Base-by-base conservation (phyloP, 352 stramenopile genomes). In the Phytophthora pinifolia region DNA sequence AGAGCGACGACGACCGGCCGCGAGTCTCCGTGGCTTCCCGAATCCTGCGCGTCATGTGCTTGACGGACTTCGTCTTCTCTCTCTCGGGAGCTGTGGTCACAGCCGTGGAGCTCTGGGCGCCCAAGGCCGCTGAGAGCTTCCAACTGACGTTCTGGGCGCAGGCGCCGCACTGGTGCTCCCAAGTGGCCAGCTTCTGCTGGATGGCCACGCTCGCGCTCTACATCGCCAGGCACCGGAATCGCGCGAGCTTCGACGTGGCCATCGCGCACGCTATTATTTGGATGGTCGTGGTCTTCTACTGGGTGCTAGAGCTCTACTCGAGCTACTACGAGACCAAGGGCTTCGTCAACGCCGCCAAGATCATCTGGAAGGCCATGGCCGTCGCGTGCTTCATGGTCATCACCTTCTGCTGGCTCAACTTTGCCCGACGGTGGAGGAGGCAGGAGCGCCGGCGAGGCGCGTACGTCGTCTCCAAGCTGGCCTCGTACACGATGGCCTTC, bases 181-280 rank as follows among this genome's bases (percentile, higher is more conserved):
- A 94, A 56, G 67, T 94, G 27, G 76, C 84, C 17, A 87, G 78
- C 38, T 92, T 92, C 44, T 86, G 77, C 35, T 94, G 84, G 84
- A 82, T 92, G 38, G 76, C 70, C 13, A 78, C 72, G 22, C 65
- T 94, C 25, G 82, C 71, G 1, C 43, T 92, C 17, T 94, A 94
- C 65, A 92, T 94, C 56, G 77, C 74, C 46, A 84, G 83, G 59
- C 62, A 67, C 33, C 55, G 62, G 14, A 70, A 85, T 33, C 62
- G 76, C 30, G 57, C 72, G 30, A 67, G 59, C 18, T 92, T 94
- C 44, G 77, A 90, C 41, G 79, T 94, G 17, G 71, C 71, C 12
- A 88, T 91, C 50, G 74, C 79, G 0, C 84, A 94, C 47, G 74
- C 74, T 1, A 65, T 91, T 41, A 89, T 94, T 29, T 94, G 83